A percentile compares a stretch with the other conserved stretches of the same genome.
These are phyloP conservation scores for Claviceps pusilla DNA, from an alignment of 2,329 filamentous ascomycete species.

Conservation along the genomic window DNA sequence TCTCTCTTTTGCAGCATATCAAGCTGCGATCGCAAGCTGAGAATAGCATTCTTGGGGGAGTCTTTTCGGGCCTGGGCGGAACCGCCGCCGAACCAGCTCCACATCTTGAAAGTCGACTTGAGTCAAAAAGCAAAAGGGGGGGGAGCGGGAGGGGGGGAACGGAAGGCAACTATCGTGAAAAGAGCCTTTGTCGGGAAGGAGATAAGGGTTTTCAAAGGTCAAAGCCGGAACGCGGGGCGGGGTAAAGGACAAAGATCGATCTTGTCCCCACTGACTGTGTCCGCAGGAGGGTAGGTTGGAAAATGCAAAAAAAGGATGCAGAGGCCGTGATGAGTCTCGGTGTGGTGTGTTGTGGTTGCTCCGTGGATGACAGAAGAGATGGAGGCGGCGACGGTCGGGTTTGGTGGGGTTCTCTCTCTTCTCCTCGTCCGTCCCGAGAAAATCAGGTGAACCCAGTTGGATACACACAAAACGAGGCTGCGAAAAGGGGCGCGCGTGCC, in stretches of 20 bases:
- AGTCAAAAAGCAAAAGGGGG: too few relatives aligned
- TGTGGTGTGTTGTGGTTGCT: not conserved
- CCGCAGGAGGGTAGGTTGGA: not conserved
- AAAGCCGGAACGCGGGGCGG: not conserved
- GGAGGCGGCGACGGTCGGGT: not conserved
- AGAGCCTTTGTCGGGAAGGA: not conserved
- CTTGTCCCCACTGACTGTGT: not conserved
- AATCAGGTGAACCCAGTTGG: not conserved
- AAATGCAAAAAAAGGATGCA: not conserved
- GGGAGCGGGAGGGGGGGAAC: too few relatives aligned
- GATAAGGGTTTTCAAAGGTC: not conserved
- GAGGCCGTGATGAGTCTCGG: too few relatives aligned
- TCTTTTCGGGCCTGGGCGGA: conserved; percentile 78
- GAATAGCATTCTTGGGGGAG: conserved; percentile 90
- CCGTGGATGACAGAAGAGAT: not conserved
- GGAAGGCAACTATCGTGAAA: not conserved
- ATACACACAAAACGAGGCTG: conserved; percentile 1
- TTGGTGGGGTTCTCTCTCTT: conserved; percentile 4
- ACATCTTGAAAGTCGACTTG: conserved; percentile 36
- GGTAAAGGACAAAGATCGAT: not conserved
- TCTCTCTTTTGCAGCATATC: conserved; percentile 98
- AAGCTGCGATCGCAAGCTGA: conserved; percentile 71
- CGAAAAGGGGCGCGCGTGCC: not conserved
- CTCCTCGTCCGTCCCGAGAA: not conserved
- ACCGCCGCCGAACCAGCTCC: conserved; percentile 85